phyloP scores from a whole-genome alignment of 202 grass and related monocot genomes.

The Hordeum pubiflorum region DNA sequence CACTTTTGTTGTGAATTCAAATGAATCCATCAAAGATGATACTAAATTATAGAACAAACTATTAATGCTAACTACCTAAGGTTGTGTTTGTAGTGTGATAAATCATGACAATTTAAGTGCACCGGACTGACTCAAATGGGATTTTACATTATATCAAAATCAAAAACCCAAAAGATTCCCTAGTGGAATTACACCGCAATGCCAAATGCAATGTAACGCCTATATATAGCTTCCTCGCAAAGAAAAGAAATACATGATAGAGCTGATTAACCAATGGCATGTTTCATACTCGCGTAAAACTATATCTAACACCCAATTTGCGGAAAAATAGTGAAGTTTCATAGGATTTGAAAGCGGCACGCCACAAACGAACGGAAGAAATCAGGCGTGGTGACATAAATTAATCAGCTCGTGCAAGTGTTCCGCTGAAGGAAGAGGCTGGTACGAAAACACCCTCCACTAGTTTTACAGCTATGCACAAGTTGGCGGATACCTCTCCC shows the following conservation, averaged over 20 bases:
- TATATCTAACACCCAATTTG: not conserved
- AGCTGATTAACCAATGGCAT: not conserved
- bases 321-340: no score
- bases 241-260: no score
- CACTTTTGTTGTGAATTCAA: no score
- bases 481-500: constrained; percentile 39
- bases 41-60: no score
- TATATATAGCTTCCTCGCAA: no score
- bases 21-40: no score
- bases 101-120: no score
- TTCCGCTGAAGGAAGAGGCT: not conserved
- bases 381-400: not conserved
- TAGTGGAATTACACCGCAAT: not conserved
- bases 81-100: no score
- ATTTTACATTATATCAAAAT: no score
- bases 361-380: not conserved
- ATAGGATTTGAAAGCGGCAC: not conserved
- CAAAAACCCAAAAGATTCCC: not conserved
- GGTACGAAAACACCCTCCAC: not conserved
- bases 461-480: constrained; percentile 36
- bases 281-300: not conserved
- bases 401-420: not conserved
- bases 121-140: no score
- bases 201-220: not conserved
- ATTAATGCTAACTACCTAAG: no score